Conservation (phyloP, 106 monocot species). For the Apostasia shenzhenica region DNA sequence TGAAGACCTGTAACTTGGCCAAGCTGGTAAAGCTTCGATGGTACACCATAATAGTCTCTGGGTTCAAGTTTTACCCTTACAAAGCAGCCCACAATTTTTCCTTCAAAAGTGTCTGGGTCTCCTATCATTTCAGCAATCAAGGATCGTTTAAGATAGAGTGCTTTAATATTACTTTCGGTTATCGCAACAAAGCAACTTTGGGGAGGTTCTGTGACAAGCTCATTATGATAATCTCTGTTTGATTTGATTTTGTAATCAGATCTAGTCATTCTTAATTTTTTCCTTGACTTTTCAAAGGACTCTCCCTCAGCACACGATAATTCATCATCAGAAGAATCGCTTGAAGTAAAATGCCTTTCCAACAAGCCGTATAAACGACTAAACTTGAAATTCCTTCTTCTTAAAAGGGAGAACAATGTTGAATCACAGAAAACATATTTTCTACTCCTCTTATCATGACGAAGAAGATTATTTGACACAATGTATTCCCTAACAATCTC, state of each 20-base stretch:
- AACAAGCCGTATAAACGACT: slow-evolving; percentile 41
- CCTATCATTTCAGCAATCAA: slow-evolving; percentile 53
- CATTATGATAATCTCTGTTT: slow-evolving; percentile 9
- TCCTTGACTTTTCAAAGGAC: slow-evolving; percentile 2
- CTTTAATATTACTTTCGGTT: slow-evolving; percentile 53
- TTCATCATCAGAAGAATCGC: slow-evolving; percentile 24
- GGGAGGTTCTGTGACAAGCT: slow-evolving; percentile 12
- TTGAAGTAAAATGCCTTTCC: slow-evolving; percentile 45
- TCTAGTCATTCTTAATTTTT: slow-evolving; percentile 19
- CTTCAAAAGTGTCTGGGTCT: slow-evolving; percentile 50
- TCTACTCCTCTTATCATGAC: slow-evolving; percentile 46
- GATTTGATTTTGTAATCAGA: slow-evolving; percentile 14
- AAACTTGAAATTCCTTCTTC: slow-evolving; percentile 52
- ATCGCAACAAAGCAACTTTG: slow-evolving; percentile 53
- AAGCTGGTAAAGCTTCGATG: slow-evolving; percentile 42
- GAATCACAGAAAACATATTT: slow-evolving; percentile 53
- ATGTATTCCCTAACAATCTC: slow-evolving; percentile 62
- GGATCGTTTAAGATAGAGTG: slow-evolving; percentile 57
- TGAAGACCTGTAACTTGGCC: slow-evolving; percentile 57
- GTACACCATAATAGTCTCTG: slow-evolving; percentile 31
- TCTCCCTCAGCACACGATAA: slow-evolving; percentile 33
- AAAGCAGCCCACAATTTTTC: slow-evolving; percentile 72
- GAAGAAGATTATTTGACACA: slow-evolving; percentile 50
- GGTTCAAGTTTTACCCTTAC: slow-evolving; percentile 72
- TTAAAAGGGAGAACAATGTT: slow-evolving; percentile 46